Base-by-base conservation (phyloP, 108 stramenopile species). In the Skeletonema potamos region DNA sequence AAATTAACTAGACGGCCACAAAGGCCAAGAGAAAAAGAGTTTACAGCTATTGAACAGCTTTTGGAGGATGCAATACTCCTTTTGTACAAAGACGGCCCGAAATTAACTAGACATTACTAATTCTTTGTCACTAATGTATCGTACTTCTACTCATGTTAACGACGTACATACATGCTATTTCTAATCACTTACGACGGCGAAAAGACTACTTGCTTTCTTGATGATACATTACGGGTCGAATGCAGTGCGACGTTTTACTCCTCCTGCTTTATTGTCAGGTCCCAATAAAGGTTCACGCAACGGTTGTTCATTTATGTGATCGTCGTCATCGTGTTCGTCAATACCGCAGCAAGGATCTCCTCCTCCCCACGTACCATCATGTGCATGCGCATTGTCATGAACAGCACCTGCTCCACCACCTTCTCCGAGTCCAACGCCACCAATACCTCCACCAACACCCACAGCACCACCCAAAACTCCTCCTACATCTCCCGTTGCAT, bases 261-360 rank as follows among this genome's bases (percentile, higher is more conserved):
- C 34, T 68, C 59, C 11, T 34, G 27, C 27, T 54, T 20, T 17
- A 60, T 28, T 57, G 13, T 43, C 20, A 54, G 60, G 34, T 20
- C 27, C 59, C 27, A 41, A 24, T 2, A 36, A 17, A 27, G 22
- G 26, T 30, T 56, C 20, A 33, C 29, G 44, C 29, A 48, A 2
- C 20, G 46, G 41, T 44, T 64, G 37, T 6, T 41, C 43, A 61
- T 64, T n/a, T n/a, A n/a, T 34, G 60, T 34, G 8, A 54, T 51
- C 36, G 13, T 73, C 73, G 15, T 67, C 66, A 54, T 48, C 58
- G 37, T 76, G 62, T 27, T 77, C 76, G 51, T 77, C 76, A 27
- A 70, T 60, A 12, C 69, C 76, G 43, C 76, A 77, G 30, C 76
- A 77, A 15, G 76, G 64, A 65, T 70, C 76, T 39, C 68, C 68